A percentile compares a stretch with the other conserved stretches of the same genome.
phyloP scores from a whole-genome alignment of 2,329 filamentous ascomycete species.

The Alternaria viburni region DNA sequence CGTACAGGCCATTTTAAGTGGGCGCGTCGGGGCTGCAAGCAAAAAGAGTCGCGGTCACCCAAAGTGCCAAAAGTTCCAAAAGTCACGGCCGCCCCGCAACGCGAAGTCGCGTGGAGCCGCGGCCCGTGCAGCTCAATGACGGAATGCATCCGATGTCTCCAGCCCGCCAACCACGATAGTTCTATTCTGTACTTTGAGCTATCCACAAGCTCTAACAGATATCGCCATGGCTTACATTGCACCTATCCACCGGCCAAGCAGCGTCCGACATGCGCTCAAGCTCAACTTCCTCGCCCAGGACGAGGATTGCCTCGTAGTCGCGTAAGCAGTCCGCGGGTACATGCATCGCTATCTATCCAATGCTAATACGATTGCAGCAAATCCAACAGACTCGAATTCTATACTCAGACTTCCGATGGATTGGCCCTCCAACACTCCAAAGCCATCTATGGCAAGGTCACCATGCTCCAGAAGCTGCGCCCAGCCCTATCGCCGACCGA shows the following conservation, averaged over 20 bases:
- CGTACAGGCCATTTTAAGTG: conserved; percentile 37
- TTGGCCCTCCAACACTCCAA: conserved; percentile 68
- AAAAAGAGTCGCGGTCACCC: conserved; percentile 11
- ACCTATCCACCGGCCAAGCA: conserved; percentile 90
- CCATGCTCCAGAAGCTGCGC: conserved; percentile 80
- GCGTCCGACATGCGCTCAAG: conserved; percentile 85
- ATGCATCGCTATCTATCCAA: not conserved
- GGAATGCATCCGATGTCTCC: conserved; percentile 35
- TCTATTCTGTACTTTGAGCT: not conserved
- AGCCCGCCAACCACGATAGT: conserved; percentile 6
- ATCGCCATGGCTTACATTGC: conserved; percentile 86
- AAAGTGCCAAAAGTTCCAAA: conserved; percentile 25
- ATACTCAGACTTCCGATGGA: conserved; percentile 69
- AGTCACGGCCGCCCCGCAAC: conserved; percentile 28
- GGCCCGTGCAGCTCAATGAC: conserved; percentile 32
- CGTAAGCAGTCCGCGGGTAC: conserved; percentile 63
- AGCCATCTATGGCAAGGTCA: conserved; percentile 82
- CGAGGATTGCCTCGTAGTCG: conserved; percentile 83
- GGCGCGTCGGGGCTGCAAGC: conserved; percentile 5
- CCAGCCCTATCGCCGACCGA: conserved; percentile 77
- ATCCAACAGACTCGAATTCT: conserved; percentile 85
- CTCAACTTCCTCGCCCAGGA: conserved; percentile 75
- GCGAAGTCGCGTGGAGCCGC: conserved; percentile 23
- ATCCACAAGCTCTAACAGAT: conserved; percentile 2
- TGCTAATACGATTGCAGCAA: conserved; percentile 59